A percentile compares a stretch with the other conserved stretches of the same genome.
Conservation (phyloP, 192 early-diverging fungal genomes). For the Podila verticillata region DNA sequence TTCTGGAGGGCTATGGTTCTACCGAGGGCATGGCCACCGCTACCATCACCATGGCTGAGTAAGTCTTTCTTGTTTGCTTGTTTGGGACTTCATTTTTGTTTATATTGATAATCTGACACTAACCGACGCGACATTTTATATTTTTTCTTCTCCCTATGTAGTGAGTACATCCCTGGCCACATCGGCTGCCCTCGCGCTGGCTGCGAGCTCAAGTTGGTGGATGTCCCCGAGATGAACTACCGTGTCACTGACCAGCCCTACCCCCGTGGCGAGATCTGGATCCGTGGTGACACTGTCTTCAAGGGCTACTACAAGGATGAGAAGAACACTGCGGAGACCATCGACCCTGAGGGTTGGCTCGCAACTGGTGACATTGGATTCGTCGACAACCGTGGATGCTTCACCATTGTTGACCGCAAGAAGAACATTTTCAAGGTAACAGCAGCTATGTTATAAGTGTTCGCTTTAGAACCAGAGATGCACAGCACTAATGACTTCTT, state of each 20-base stretch:
- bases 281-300: conserved; percentile 79
- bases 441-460: not conserved
- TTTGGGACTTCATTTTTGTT: not conserved
- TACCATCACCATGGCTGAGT: conserved; percentile 42
- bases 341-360: conserved; percentile 90
- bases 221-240: conserved; percentile 92
- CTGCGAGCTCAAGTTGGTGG: conserved; percentile 82
- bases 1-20: conserved; percentile 68
- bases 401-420: conserved; percentile 86
- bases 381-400: conserved; percentile 72
- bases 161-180: conserved; percentile 70
- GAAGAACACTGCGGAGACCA: conserved; percentile 80
- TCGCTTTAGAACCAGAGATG: not conserved
- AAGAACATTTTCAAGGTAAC: conserved; percentile 82
- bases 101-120: not conserved
- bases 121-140: not conserved
- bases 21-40: conserved; percentile 59
- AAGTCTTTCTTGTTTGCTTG: conserved; percentile 15
- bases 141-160: not conserved
- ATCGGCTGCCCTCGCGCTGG: conserved; percentile 74
- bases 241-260: conserved; percentile 72
- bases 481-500: not conserved
- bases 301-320: conserved; percentile 88
- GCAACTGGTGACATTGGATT: conserved; percentile 85
- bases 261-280: conserved; percentile 90